Evolutionary conservation across 768 basidiomycete genomes (phyloP).

Genomic region (Pholiota conissans): DNA sequence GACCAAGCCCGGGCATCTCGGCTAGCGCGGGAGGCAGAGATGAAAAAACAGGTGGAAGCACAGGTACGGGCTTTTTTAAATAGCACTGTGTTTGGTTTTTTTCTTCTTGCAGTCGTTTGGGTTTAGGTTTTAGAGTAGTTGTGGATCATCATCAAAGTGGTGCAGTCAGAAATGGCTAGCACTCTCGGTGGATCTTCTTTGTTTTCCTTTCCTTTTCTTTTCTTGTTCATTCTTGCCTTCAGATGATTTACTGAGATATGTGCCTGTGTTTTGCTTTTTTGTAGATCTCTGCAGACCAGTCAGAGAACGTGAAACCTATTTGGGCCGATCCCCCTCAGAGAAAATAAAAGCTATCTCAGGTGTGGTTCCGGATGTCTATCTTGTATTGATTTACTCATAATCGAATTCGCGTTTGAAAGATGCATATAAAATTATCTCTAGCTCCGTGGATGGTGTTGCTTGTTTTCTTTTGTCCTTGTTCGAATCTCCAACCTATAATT

Average conservation of each 20-base stretch:
- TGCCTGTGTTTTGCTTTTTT: slow-evolving; percentile 3
- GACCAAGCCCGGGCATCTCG: slow-evolving; percentile 58
- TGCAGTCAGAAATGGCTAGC: neutral
- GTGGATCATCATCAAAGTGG: no score
- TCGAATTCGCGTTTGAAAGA: no score
- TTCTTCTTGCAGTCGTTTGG: neutral
- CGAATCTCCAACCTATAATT: no score
- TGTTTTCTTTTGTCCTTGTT: no score
- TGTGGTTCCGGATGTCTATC: neutral
- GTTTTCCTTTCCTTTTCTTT: no score
- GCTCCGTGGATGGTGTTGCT: no score
- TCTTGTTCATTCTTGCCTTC: neutral
- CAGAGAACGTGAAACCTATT: slow-evolving; percentile 40
- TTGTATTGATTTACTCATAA: no score
- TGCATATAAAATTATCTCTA: no score
- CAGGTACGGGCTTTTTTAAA: slow-evolving; percentile 46
- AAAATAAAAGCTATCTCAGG: neutral
- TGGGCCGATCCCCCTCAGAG: slow-evolving; percentile 34
- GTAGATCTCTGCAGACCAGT: slow-evolving; percentile 27
- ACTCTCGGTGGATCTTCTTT: no score
- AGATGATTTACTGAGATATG: slow-evolving; percentile 9
- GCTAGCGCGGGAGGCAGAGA: slow-evolving; percentile 51
- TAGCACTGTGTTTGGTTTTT: slow-evolving; percentile 5
- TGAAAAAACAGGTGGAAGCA: slow-evolving; percentile 49
- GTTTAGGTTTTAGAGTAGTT: no score